Conservation (phyloP, 352 stramenopile genomes). For the Pythium insidiosum region DNA sequence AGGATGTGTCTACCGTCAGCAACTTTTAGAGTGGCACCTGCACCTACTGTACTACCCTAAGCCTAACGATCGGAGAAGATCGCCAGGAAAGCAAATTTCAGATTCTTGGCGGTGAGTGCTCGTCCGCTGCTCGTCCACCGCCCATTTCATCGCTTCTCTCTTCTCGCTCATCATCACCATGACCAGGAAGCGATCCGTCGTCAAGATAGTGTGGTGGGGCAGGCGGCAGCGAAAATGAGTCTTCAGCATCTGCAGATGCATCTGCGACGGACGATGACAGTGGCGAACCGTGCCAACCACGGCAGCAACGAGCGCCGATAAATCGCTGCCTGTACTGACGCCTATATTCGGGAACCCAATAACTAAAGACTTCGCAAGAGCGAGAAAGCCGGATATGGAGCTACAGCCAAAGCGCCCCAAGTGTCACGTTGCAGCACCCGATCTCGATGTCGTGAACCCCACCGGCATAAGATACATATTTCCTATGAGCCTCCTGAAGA, state of each 20-base stretch:
- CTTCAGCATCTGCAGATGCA: too few species aligned
- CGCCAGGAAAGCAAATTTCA: background rate
- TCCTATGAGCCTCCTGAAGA: background rate
- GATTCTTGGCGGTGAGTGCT: too few species aligned
- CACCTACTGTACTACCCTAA: background rate
- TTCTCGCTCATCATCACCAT: too few species aligned
- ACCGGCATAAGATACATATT: background rate
- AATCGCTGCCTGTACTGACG: background rate
- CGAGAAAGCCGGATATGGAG: background rate
- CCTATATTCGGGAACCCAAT: background rate
- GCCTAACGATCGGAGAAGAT: background rate
- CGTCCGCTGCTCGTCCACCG: too few species aligned
- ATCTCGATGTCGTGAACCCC: background rate
- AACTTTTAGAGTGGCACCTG: slow-evolving; percentile 2
- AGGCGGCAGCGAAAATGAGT: too few species aligned
- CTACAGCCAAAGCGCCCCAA: background rate
- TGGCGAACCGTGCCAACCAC: too few species aligned
- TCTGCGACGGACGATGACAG: too few species aligned
- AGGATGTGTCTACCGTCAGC: slow-evolving; percentile 1
- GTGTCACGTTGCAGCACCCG: background rate
- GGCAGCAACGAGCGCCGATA: too few species aligned
- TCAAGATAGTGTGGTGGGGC: too few species aligned
- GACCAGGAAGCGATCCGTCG: too few species aligned
- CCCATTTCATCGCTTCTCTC: too few species aligned
- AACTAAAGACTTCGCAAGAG: background rate